A percentile compares a stretch with the other conserved stretches of the same genome.
Conservation (phyloP, 2,329 filamentous ascomycete species). For the Peltaster fructicola region DNA sequence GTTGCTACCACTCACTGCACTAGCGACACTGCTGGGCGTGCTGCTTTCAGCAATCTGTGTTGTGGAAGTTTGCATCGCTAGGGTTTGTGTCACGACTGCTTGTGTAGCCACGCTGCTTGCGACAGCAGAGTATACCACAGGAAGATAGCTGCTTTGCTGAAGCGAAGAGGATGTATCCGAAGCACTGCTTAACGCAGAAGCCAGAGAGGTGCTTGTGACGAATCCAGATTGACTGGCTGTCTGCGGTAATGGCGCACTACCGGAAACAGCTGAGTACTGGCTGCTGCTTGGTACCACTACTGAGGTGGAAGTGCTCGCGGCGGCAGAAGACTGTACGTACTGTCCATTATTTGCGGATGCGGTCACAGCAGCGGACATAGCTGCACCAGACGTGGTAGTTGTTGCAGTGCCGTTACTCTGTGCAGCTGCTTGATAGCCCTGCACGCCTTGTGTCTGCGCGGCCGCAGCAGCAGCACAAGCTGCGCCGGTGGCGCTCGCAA, state of each 20-base stretch:
- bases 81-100: background rate
- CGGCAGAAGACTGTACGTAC: background rate
- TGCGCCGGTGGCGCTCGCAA: slow-evolving; percentile 6
- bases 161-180: slow-evolving; percentile 1
- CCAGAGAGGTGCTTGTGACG: too few species aligned
- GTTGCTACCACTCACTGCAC: too few species aligned
- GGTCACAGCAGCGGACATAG: slow-evolving; percentile 1
- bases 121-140: slow-evolving; percentile 1
- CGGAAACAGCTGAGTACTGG: too few species aligned
- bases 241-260: too few species aligned
- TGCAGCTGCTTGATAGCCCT: slow-evolving; percentile 4
- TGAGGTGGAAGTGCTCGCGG: background rate
- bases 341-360: background rate
- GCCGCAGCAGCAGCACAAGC: slow-evolving; percentile 8
- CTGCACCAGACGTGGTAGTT: slow-evolving; percentile 2
- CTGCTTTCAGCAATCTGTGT: too few species aligned
- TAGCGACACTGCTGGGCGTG: too few species aligned
- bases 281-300: too few species aligned
- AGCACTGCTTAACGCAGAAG: background rate
- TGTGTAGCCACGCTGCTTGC: slow-evolving; percentile 2
- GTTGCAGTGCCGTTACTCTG: slow-evolving; percentile 1
- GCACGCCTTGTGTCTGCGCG: slow-evolving; percentile 6
- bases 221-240: too few species aligned
- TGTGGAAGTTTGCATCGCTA: background rate
- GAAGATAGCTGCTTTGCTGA: slow-evolving; percentile 1